Conservation (phyloP, 75 land plant genomes). For the Pseudotsuga menziesii region DNA sequence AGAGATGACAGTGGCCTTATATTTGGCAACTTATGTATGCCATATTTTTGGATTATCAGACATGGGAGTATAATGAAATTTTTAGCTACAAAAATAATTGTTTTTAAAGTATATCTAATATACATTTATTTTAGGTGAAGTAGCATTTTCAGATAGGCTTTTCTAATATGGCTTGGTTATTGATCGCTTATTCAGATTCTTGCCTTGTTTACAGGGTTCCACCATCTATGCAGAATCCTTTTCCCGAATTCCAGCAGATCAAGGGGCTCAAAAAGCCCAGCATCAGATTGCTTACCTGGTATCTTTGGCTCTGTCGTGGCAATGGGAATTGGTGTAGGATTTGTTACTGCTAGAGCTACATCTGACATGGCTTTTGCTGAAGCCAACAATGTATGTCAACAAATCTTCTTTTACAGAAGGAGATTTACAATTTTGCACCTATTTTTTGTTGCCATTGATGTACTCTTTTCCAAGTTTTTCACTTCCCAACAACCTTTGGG, state of each 20-base stretch:
- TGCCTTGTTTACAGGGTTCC: slow-evolving; percentile 2
- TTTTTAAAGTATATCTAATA: background rate
- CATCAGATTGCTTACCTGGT: background rate
- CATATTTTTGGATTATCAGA: background rate
- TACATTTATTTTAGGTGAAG: background rate
- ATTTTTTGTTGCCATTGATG: background rate
- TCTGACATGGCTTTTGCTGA: slow-evolving; percentile 4
- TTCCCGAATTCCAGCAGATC: slow-evolving; percentile 3
- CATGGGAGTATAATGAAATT: background rate
- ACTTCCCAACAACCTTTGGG: slow-evolving; percentile 2
- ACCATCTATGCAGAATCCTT: slow-evolving; percentile 1
- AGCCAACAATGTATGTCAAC: background rate
- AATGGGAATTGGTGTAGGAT: background rate
- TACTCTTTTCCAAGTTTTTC: background rate
- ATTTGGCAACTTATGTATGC: background rate
- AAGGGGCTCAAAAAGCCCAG: background rate
- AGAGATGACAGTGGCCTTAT: too few species aligned
- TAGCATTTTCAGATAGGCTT: background rate
- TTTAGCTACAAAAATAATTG: background rate
- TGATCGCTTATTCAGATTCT: background rate
- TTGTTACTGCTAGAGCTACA: background rate
- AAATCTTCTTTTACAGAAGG: background rate
- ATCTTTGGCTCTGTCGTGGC: background rate
- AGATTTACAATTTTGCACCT: background rate
- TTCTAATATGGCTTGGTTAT: background rate